These are phyloP conservation scores for Mortierella sp. DNA, from an alignment of 371 early-diverging fungal genomes.

Conservation along the genomic window DNA sequence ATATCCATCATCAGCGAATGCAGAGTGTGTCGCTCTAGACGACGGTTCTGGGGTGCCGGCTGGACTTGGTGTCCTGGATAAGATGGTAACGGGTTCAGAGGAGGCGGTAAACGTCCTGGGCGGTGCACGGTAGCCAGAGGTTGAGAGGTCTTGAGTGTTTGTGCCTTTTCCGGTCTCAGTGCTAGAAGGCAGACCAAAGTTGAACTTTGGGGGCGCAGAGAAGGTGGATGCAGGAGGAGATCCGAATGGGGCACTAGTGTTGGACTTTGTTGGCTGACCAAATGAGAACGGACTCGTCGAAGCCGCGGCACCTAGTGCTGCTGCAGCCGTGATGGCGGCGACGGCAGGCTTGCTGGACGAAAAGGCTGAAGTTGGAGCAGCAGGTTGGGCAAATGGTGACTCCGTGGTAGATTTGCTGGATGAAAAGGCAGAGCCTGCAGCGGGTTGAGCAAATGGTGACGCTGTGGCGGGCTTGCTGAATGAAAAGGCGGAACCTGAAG, in stretches of 20 bases:
- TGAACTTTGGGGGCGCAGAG: conserved; percentile 6
- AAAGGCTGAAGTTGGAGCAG: background rate
- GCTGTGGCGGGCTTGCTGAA: background rate
- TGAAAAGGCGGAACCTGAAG: background rate
- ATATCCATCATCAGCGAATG: background rate
- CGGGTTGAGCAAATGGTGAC: no score
- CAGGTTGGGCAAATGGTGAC: no score
- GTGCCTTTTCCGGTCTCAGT: background rate
- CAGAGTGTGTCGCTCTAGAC: background rate
- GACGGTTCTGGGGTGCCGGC: background rate
- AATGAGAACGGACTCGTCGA: background rate
- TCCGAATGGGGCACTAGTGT: background rate
- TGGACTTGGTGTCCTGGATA: background rate
- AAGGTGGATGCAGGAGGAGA: conserved; percentile 2
- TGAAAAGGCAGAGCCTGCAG: background rate
- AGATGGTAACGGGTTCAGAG: background rate
- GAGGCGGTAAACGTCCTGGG: background rate
- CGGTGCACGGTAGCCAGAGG: background rate
- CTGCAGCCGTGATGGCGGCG: background rate
- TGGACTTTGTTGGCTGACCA: background rate
- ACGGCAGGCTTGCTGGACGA: background rate
- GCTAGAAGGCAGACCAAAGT: conserved; percentile 12
- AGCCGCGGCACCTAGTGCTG: background rate
- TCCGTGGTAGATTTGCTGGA: background rate
- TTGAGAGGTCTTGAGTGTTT: background rate